Base-by-base conservation (phyloP, 2,329 filamentous ascomycete species). In the Curvularia spicifera region DNA sequence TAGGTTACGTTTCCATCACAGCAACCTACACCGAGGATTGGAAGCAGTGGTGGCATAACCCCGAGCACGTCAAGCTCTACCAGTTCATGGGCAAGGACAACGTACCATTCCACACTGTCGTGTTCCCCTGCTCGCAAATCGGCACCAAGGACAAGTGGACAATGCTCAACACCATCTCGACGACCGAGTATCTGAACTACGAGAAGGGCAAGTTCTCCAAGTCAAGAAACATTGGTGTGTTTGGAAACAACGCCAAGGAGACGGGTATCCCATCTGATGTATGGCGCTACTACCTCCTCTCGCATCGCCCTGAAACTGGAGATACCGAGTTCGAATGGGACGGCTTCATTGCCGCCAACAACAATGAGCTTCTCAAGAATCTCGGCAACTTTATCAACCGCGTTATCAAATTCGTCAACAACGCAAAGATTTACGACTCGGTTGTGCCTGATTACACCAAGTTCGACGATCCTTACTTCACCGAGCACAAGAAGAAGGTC, bases 81-180 rank as follows among this genome's bases (percentile, higher is more conserved):
- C 93, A 97, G 44, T 80, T 97, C 83, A 91, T 97, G 87, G 93
- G 93, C 79, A 97, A 97, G 77, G 91, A 94, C 76, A 93, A 94
- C 66, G 90, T 91, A 15, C 87, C 87, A 6, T 95, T 94, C 82
- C 93, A 97, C 80, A 91, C 90, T 44, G 91, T 97, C 71, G 93
- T 96, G 73, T 97, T 96, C 83, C 94, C 94, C 1, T 91, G 86
- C 29, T 93, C 89, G 42, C 90, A 97, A 76, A 83, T 97, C 10
- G 93, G 93, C 56, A 94, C 93, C 0, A 83, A 84, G 44, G 89
- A 96, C 68, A 88, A 89, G 63, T 97, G 93, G 93, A 97, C 92
- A 48, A 91, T 89, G 85, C 85, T 96, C 33, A 88, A 96, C 79
- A 91, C 93, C 71, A 84, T 97, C 50, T 95, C 91, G 8, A 93